Percentiles rank a stretch among this genome's conserved stretches.
Conservation (phyloP, 495 filamentous ascomycete species). For the Penicillium antarcticum region DNA sequence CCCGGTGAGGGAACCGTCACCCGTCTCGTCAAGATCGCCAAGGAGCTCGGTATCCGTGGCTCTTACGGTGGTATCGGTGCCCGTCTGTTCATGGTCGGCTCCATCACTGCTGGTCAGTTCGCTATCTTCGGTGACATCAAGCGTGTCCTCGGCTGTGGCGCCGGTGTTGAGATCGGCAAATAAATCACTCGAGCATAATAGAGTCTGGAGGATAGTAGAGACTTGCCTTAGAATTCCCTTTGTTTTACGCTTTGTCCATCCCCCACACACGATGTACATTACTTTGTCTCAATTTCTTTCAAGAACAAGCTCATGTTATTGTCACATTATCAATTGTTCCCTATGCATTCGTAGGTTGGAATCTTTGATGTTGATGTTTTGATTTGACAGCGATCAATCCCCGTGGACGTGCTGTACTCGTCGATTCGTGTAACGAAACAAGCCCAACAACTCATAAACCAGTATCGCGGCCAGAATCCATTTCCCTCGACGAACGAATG, state of each 20-base stretch:
- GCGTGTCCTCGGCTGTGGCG: conserved; percentile 60
- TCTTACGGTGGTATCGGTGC: conserved; percentile 91
- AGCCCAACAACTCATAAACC: not conserved
- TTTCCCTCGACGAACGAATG: conserved; percentile 13
- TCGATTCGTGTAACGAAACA: not conserved
- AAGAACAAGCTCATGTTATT: conserved; percentile 28
- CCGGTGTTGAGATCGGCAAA: conserved; percentile 76
- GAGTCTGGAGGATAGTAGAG: conserved; percentile 34
- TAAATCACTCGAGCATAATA: conserved; percentile 26
- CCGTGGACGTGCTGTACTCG: not conserved
- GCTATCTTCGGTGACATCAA: conserved; percentile 82
- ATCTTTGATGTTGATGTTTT: not conserved
- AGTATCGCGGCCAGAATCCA: conserved; percentile 8
- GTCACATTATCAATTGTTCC: not conserved
- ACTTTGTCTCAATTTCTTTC: conserved; percentile 32
- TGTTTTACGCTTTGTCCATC: conserved; percentile 26
- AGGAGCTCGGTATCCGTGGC: conserved; percentile 88
- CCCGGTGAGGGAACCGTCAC: conserved; percentile 91
- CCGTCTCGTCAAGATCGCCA: conserved; percentile 93
- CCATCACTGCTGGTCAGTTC: conserved; percentile 88
- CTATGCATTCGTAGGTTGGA: not conserved
- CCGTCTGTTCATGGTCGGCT: conserved; percentile 57
- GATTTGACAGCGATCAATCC: not conserved
- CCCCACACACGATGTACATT: conserved; percentile 29
- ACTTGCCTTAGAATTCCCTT: conserved; percentile 36